Evolutionary conservation across 768 basidiomycete species (phyloP).

Genomic region (Leccinum barrowsii): DNA sequence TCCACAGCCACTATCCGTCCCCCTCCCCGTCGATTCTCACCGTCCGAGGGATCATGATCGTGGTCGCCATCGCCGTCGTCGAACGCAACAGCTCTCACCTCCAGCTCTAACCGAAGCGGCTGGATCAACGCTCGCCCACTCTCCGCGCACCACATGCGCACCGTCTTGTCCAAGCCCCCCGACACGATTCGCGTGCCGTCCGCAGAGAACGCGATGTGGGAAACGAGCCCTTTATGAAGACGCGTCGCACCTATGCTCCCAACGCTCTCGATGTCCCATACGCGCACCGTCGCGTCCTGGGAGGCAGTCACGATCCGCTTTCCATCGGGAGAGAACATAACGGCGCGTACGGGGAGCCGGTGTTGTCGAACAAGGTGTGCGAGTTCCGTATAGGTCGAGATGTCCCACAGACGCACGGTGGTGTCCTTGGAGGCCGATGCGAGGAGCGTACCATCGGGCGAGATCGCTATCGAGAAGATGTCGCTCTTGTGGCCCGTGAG

Average conservation of each 20-base stretch:
- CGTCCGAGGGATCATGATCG: neutral
- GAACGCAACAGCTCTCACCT: conserved; percentile 21
- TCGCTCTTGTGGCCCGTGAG: conserved; percentile 22
- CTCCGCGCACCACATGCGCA: conserved; percentile 29
- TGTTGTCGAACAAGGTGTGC: conserved; percentile 28
- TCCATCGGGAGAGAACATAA: conserved; percentile 28
- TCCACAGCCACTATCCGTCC: conserved; percentile 24
- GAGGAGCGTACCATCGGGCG: conserved; percentile 28
- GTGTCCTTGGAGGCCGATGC: conserved; percentile 32
- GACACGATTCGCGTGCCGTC: conserved; percentile 30
- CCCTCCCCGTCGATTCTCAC: neutral
- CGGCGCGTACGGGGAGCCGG: conserved; percentile 21
- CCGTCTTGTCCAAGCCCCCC: conserved; percentile 28
- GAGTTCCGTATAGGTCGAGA: conserved; percentile 17
- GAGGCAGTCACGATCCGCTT: conserved; percentile 28
- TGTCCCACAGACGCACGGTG: conserved; percentile 30
- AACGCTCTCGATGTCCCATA: conserved; percentile 30
- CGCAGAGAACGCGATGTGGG: conserved; percentile 24
- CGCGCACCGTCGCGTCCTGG: conserved; percentile 24
- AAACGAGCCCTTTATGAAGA: conserved; percentile 28
- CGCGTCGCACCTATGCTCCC: conserved; percentile 25
- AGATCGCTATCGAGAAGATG: conserved; percentile 28
- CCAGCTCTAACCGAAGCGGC: conserved; percentile 20
- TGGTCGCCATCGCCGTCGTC: conserved; percentile 5
- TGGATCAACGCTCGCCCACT: conserved; percentile 18